Evolutionary conservation across 495 filamentous ascomycete genomes (phyloP).

Genomic region (Trichoderma reesei): DNA sequence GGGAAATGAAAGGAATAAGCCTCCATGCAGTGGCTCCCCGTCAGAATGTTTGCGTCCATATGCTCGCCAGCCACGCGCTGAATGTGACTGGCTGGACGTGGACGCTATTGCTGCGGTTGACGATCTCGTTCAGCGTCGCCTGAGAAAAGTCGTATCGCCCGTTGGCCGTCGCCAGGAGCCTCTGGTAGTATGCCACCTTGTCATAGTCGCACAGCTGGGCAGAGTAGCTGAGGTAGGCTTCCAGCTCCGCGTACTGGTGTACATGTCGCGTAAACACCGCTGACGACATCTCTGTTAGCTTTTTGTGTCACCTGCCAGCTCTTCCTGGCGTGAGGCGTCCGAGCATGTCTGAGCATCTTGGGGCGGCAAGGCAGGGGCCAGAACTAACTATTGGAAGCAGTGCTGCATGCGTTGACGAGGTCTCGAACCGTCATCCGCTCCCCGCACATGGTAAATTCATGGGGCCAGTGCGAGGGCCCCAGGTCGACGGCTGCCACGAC

Average conservation of each 20-base stretch:
- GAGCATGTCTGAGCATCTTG: not conserved
- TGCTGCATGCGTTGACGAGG: constrained; percentile 35
- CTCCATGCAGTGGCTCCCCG: not conserved
- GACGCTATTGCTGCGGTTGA: constrained; percentile 30
- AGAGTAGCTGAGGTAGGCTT: constrained; percentile 30
- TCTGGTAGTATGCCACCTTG: constrained; percentile 32
- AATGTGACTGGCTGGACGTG: constrained; percentile 35
- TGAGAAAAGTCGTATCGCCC: constrained; percentile 39
- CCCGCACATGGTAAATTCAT: constrained; percentile 55
- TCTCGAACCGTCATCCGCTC: constrained; percentile 47
- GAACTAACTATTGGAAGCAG: constrained; percentile 18
- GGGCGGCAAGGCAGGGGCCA: not conserved
- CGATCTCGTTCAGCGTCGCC: constrained; percentile 33
- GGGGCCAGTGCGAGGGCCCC: constrained; percentile 51
- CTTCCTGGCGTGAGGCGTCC: not conserved
- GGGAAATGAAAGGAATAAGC: constrained; percentile 2
- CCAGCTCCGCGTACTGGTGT: constrained; percentile 32
- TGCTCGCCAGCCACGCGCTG: constrained; percentile 37
- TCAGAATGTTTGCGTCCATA: constrained; percentile 23
- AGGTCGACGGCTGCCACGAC: constrained; percentile 52
- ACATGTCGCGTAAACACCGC: constrained; percentile 30
- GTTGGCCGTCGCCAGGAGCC: constrained; percentile 39
- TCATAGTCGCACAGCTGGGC: constrained; percentile 26
- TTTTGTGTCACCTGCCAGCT: not conserved
- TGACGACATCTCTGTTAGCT: constrained; percentile 17